Base-by-base conservation (phyloP, 306 rosid genomes). In the Prunus mume region DNA sequence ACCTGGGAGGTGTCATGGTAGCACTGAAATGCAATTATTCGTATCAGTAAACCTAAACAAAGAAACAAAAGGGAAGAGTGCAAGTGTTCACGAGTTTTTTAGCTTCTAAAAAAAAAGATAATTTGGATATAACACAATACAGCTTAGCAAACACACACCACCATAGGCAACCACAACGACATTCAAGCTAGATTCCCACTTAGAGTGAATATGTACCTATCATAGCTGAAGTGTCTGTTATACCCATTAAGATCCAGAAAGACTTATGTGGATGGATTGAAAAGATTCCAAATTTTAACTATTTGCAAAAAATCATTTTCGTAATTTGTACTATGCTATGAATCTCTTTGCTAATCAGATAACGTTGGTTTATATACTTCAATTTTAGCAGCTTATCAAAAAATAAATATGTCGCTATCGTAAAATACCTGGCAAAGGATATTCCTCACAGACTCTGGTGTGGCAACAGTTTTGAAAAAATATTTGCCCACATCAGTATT, bases 1-100 rank as follows among this genome's bases (percentile, higher is more conserved):
- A 94, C 98, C 76, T 84, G 87, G 71, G 98, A 87, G 73, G 90
- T 84, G 76, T 94, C 97, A 54, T 94, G 90, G 80, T 94, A 94
- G 81, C 98, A 94, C 98, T 91, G 89, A 65, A 91, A 79, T 76
- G 80, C 54, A 76, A 69, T 62, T 41, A 70, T 43, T 60, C 62
- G 66, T 55, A 79, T 68, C 47, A 80, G 70, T 69, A 75, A 34
- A 56, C 18, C 55, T 38, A 63, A 68, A 34, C 20, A 19, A 64
- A 2, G n/a, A 12, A 22, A 27, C 56, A 52, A 34, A 47, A 66
- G 19, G 3, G 1, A 32, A 24, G 74, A 12, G 30, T 45, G 30
- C 6, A 45, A 41, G 32, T 12, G 12, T 67, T 43, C n/a, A 13
- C 22, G n/a, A 45, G 20, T 20, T 27, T 38, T 38, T 38, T 38